phyloP scores from a whole-genome alignment of 441 rosid species.

The Gossypium davidsonii region DNA sequence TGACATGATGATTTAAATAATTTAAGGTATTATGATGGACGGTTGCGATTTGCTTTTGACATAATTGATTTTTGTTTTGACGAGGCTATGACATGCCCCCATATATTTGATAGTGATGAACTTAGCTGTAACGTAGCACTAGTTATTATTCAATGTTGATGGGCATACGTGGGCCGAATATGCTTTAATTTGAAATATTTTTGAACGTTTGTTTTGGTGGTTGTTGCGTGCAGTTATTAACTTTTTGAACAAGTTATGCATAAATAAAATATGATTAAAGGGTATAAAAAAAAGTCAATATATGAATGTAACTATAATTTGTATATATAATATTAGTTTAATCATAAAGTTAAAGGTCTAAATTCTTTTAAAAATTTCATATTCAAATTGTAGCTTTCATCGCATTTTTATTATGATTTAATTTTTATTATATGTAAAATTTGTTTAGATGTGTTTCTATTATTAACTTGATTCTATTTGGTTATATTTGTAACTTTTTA shows the following conservation, averaged over 20 bases:
- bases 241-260: not conserved
- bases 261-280: not conserved
- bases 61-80: not conserved
- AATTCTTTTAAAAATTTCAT: too few relatives aligned
- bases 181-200: conserved; percentile 24
- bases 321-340: too few relatives aligned
- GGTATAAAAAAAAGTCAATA: not conserved
- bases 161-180: not conserved
- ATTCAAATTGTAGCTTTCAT: too few relatives aligned
- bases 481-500: too few relatives aligned
- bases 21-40: not conserved
- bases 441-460: too few relatives aligned
- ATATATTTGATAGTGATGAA: not conserved
- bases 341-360: too few relatives aligned
- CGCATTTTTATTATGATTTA: too few relatives aligned
- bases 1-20: not conserved
- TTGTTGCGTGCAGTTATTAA: not conserved
- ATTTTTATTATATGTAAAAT: too few relatives aligned
- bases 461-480: too few relatives aligned
- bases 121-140: not conserved
- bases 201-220: conserved; percentile 7
- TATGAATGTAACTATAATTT: not conserved
- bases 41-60: not conserved
- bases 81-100: not conserved
- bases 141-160: conserved; percentile 6